Evolutionary conservation across 768 basidiomycete genomes (phyloP).

Genomic region (Podaxis mareebaensis): DNA sequence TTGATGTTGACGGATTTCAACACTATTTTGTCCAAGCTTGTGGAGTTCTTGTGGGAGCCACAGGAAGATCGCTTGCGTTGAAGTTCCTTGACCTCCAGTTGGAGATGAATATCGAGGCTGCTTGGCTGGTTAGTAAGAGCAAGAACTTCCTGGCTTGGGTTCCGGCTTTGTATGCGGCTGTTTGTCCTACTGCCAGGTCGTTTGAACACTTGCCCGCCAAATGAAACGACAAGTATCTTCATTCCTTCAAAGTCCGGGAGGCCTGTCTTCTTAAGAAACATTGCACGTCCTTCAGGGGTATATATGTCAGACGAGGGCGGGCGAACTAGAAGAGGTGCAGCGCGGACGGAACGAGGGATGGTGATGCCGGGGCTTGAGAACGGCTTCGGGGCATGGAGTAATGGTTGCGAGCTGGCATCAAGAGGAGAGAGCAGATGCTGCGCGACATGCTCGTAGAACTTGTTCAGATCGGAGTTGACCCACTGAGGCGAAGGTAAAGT

Average conservation of each 20-base stretch:
- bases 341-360: conserved; percentile 38
- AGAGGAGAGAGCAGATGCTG: conserved; percentile 46
- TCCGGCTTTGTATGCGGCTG: conserved; percentile 35
- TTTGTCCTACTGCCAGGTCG: conserved; percentile 42
- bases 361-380: conserved; percentile 25
- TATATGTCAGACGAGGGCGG: conserved; percentile 49
- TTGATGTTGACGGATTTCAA: conserved; percentile 1
- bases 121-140: neutral
- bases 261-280: conserved; percentile 58
- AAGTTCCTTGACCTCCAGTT: neutral
- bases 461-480: conserved; percentile 51
- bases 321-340: conserved; percentile 73
- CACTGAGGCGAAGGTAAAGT: conserved; percentile 62
- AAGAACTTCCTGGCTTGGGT: conserved; percentile 26
- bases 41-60: neutral
- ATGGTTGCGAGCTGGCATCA: conserved; percentile 34
- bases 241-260: conserved; percentile 53
- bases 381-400: conserved; percentile 46
- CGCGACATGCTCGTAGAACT: conserved; percentile 48
- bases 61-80: neutral
- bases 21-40: neutral
- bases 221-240: conserved; percentile 75
- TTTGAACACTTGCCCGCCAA: conserved; percentile 76
- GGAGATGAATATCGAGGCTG: neutral
- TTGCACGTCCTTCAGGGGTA: conserved; percentile 50